Evolutionary conservation across 2,329 filamentous ascomycete genomes (phyloP), one percentile per base, ranked within the genome.

Genomic region (Plectosphaerella plurivora): DNA sequence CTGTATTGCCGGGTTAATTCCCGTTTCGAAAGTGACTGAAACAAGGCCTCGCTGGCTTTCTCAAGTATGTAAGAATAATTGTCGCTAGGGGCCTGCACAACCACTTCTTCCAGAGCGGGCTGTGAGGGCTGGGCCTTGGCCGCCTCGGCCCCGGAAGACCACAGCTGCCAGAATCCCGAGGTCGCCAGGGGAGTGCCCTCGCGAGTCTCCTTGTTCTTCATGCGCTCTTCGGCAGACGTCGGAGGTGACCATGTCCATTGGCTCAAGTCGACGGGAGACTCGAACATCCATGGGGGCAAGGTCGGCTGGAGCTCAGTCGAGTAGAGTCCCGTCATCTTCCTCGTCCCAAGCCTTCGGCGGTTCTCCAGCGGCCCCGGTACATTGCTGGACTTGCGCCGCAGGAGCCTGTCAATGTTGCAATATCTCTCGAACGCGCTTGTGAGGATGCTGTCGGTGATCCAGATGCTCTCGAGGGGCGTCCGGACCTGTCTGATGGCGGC

Each of bases 381-480:
- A 24, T 74, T 77, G 59, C 68, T 67, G 46, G 61, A 63, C 15
- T 61, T 59, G 36, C 70, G 66, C 16, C 60, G 61, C 25, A 51
- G 53, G 45, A 53, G 45, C 37, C 54, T 53, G 8, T 67, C 69
- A 1, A 63, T 54, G 39, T 61, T 57, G 49, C 63, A 72, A 60
- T 73, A 78, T 16, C 73, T 69, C 46, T 75, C 71, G 58, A 83
- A 80, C 3, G 77, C 75, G 50, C 69, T 66, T 22, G 69, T 65
- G 14, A 87, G 73, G 22, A 79, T 59, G 45, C 79, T 72, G 59
- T 88, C 84, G 28, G 78, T 76, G 56, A 87, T 75, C 81, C 83
- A 87, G 58, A 84, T 62, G 44, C 72, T 68, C 49, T 79, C 76
- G 53, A 59, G 58, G 11, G 70, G 60, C 18, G 69, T 59, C 44